phyloP scores from a whole-genome alignment of 208 protist genomes.

The Lotmaria passim region DNA sequence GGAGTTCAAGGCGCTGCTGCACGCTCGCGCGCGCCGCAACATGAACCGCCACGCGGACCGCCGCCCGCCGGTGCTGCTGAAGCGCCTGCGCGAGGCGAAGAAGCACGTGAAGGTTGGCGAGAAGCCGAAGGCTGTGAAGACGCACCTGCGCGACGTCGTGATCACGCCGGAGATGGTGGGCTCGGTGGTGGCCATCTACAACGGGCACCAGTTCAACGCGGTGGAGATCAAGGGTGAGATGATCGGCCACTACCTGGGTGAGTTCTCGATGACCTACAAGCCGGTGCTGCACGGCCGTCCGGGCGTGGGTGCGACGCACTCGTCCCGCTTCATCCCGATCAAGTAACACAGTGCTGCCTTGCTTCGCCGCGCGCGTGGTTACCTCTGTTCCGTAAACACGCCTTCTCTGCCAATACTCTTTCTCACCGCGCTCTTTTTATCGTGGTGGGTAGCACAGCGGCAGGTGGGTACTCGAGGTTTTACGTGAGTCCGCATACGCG shows the following conservation, averaged over 20 bases:
- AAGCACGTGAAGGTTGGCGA: slow-evolving; percentile 95
- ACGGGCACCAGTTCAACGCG: slow-evolving; percentile 98
- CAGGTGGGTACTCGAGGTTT: background rate
- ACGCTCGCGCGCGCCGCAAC: slow-evolving; percentile 94
- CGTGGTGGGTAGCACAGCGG: background rate
- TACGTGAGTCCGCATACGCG: slow-evolving; percentile 12
- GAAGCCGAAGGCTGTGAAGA: slow-evolving; percentile 99
- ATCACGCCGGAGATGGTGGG: slow-evolving; percentile 99
- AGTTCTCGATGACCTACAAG: slow-evolving; percentile 99
- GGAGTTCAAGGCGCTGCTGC: slow-evolving; percentile 95
- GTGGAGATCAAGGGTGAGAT: slow-evolving; percentile 99
- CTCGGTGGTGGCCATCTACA: slow-evolving; percentile 99
- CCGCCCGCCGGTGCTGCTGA: slow-evolving; percentile 95
- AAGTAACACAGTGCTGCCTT: slow-evolving; percentile 33
- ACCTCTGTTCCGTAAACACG: too few relatives aligned
- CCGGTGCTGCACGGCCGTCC: slow-evolving; percentile 98
- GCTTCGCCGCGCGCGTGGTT: background rate
- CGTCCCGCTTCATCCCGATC: slow-evolving; percentile 90
- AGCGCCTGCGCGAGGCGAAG: slow-evolving; percentile 98
- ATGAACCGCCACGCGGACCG: slow-evolving; percentile 93
- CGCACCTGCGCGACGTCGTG: slow-evolving; percentile 99
- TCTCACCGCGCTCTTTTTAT: too few relatives aligned
- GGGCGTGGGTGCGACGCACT: slow-evolving; percentile 99
- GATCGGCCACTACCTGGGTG: slow-evolving; percentile 99
- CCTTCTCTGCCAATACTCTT: too few relatives aligned